phyloP scores from a whole-genome alignment of 768 basidiomycete species.

The Hygrocybe coccinea region DNA sequence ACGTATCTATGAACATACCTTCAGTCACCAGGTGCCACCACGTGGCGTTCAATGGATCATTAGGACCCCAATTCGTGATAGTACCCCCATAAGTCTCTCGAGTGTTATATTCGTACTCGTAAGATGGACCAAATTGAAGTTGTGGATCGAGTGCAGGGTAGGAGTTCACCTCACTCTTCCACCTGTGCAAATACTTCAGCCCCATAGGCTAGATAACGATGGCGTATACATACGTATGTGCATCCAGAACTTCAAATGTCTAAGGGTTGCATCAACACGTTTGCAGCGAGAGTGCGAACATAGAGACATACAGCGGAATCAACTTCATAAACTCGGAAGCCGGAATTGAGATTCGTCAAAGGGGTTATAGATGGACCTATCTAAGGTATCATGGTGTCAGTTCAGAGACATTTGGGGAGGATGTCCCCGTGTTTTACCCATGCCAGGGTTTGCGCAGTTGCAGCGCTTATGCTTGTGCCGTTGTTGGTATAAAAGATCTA shows the following conservation, averaged over 20 bases:
- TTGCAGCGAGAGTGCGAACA: neutral
- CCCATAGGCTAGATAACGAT: neutral
- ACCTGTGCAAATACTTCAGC: constrained; percentile 36
- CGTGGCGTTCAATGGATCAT: constrained; percentile 72
- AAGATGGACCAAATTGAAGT: constrained; percentile 54
- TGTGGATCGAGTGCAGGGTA: constrained; percentile 59
- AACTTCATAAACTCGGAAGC: constrained; percentile 69
- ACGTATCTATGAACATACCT: constrained; percentile 33
- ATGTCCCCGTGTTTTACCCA: constrained; percentile 29
- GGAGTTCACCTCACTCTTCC: constrained; percentile 56
- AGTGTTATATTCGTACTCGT: constrained; percentile 62
- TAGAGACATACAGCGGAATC: constrained; percentile 52
- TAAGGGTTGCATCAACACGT: constrained; percentile 21
- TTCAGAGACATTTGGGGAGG: neutral
- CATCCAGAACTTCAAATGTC: constrained; percentile 77
- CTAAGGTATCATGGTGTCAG: constrained; percentile 30
- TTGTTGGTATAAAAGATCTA: constrained; percentile 74
- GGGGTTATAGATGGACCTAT: constrained; percentile 69
- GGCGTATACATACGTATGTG: constrained; percentile 56
- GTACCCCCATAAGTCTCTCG: constrained; percentile 59
- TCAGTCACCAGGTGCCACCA: constrained; percentile 83
- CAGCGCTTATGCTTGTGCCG: constrained; percentile 51
- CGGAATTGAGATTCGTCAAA: constrained; percentile 65
- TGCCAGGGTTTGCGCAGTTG: constrained; percentile 49
- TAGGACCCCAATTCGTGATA: constrained; percentile 52